These are phyloP conservation scores for Fusarium hostae DNA, from an alignment of 2,329 filamentous ascomycete species.

Conservation along the genomic window DNA sequence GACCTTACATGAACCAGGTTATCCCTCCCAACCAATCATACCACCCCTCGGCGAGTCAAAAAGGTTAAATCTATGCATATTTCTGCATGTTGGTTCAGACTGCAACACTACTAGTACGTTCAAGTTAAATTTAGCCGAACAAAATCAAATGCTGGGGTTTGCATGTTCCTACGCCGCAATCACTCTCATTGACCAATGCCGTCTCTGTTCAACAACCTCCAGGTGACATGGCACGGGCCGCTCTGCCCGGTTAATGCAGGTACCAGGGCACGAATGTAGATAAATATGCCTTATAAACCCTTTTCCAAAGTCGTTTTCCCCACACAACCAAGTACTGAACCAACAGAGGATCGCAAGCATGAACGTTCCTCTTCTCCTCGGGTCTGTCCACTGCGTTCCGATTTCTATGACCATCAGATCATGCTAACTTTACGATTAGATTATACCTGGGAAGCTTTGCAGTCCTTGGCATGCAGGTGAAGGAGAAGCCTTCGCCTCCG, in stretches of 20 bases:
- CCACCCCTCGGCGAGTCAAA: neutral
- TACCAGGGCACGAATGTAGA: neutral
- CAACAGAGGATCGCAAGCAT: neutral
- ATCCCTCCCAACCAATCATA: neutral
- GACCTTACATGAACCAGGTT: neutral
- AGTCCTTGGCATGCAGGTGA: neutral
- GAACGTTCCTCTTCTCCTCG: neutral
- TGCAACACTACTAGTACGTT: neutral
- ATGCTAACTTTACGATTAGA: neutral
- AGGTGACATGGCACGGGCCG: neutral
- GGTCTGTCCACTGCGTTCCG: neutral
- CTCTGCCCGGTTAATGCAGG: neutral
- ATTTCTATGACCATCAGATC: neutral
- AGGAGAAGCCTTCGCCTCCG: neutral
- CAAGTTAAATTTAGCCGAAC: accelerated
- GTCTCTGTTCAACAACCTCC: neutral
- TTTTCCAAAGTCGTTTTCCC: neutral
- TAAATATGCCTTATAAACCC: neutral
- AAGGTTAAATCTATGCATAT: neutral
- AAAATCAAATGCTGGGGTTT: neutral
- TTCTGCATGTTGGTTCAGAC: neutral
- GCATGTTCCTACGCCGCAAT: neutral
- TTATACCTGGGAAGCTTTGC: neutral
- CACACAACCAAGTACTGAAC: neutral
- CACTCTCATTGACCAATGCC: neutral